Conservation (phyloP, 2,329 filamentous ascomycete genomes). For the Colletotrichum abscissum region DNA sequence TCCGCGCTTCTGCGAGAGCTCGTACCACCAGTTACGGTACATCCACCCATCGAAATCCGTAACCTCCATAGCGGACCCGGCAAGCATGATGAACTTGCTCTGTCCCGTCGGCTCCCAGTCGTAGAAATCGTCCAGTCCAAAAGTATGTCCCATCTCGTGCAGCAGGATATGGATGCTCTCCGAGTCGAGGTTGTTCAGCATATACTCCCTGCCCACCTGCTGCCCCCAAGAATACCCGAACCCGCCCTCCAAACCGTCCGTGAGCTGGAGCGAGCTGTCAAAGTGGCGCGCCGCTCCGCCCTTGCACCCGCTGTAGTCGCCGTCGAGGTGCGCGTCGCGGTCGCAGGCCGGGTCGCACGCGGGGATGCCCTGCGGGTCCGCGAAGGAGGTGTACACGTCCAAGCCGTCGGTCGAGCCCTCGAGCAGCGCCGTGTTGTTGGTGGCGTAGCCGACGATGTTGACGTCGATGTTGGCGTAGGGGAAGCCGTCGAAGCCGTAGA, state of each 20-base stretch:
- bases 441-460: slow-evolving; percentile 56
- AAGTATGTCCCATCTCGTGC: slow-evolving; percentile 57
- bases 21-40: slow-evolving; percentile 58
- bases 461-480: slow-evolving; percentile 51
- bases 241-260: slow-evolving; percentile 55
- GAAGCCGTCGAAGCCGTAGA: slow-evolving; percentile 56
- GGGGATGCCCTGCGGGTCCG: slow-evolving; percentile 51
- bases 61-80: slow-evolving; percentile 52
- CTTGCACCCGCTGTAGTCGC: slow-evolving; percentile 51
- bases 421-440: slow-evolving; percentile 48
- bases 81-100: slow-evolving; percentile 57
- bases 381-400: slow-evolving; percentile 52
- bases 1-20: slow-evolving; percentile 43
- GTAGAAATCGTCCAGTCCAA: slow-evolving; percentile 52
- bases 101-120: slow-evolving; percentile 56
- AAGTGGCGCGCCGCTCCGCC: slow-evolving; percentile 52
- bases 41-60: slow-evolving; percentile 63
- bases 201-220: slow-evolving; percentile 55
- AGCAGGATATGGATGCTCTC: slow-evolving; percentile 57
- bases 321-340: slow-evolving; percentile 55
- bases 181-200: slow-evolving; percentile 48
- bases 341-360: slow-evolving; percentile 54
- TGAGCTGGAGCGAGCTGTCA: slow-evolving; percentile 58
- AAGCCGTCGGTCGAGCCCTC: slow-evolving; percentile 49
- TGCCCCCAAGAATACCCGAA: slow-evolving; percentile 60